Evolutionary conservation across 805 yeast species (phyloP), one percentile per base, ranked within the genome.

Genomic region (Cyberlindnera subsufficiens): DNA sequence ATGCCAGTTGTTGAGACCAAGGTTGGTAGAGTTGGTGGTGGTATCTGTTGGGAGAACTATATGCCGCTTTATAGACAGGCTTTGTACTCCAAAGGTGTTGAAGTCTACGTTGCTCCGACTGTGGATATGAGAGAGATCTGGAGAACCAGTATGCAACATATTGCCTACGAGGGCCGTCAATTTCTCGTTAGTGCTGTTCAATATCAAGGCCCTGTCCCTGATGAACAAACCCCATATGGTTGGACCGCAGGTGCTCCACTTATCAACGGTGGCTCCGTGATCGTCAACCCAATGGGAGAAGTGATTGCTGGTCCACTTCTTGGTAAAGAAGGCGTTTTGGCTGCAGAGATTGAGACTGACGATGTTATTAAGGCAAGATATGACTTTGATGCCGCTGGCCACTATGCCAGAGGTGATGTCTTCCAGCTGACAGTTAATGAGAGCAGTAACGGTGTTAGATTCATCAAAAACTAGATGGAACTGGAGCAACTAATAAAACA

Each of bases 1-100:
- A 48, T 71, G 37, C 62, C 66, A 4, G 66, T 65, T 10, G 63
- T 66, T 27, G 64, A 69, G 16, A 51, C 64, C 17, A 44, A 54
- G 2, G 65, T 55, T 5, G 71, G 71, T 17, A 58, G 56, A 38
- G 44, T 69, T n/a, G 74, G 74, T 15, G 75, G 72, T 18, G 73
- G 66, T 29, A 69, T 70, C 38, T 71, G 75, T 53, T 70, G 76
- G 74, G 75, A 71, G 44, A 70, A 69, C 51, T 63, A 61, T 51
- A 60, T 67, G 53, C 75, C 75, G 4, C 48, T 68, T 42, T 53
- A 63, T 42, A 61, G 74, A 53, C 57, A 61, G 20, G 64, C 72
- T 1, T 64, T 66, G 58, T 69, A 71, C 42, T 63, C 70, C 19
- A 69, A 71, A 45, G 70, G 69, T n/a, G 48, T 69, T 15, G 63